Conservation (phyloP, 1,284 basidiomycete species). For the Puccinia brachypodii region DNA sequence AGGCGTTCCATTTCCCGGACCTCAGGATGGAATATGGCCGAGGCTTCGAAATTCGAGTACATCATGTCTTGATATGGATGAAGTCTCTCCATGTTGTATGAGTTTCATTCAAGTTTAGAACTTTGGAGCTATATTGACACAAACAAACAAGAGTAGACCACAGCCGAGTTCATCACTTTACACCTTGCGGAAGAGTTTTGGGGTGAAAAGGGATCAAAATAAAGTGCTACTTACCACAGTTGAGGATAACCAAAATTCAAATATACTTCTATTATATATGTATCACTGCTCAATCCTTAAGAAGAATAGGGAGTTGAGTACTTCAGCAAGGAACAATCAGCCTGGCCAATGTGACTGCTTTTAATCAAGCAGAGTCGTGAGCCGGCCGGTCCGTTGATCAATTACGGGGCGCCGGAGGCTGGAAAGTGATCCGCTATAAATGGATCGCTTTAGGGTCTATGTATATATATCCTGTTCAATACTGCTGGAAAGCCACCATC, state of each 20-base stretch:
- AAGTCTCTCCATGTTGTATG: not conserved
- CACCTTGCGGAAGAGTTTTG: too few relatives aligned
- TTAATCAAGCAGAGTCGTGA: not conserved
- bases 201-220: not conserved
- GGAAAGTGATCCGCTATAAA: not conserved
- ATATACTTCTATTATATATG: too few relatives aligned
- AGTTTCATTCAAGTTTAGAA: not conserved
- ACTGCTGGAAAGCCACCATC: not conserved
- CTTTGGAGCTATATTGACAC: not conserved
- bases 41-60: conserved; percentile 6
- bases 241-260: not conserved
- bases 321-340: too few relatives aligned
- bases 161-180: too few relatives aligned
- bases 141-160: too few relatives aligned
- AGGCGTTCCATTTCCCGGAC: not conserved
- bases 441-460: not conserved
- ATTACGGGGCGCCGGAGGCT: not conserved
- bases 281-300: too few relatives aligned
- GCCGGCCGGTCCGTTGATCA: not conserved
- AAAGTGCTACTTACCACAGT: not conserved
- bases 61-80: not conserved
- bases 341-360: not conserved
- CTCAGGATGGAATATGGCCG: conserved; percentile 4
- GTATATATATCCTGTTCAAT: not conserved
- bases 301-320: too few relatives aligned